These are phyloP conservation scores for Colletotrichum sansevieriae DNA, from an alignment of 2,329 filamentous ascomycete species.

Conservation along the genomic window DNA sequence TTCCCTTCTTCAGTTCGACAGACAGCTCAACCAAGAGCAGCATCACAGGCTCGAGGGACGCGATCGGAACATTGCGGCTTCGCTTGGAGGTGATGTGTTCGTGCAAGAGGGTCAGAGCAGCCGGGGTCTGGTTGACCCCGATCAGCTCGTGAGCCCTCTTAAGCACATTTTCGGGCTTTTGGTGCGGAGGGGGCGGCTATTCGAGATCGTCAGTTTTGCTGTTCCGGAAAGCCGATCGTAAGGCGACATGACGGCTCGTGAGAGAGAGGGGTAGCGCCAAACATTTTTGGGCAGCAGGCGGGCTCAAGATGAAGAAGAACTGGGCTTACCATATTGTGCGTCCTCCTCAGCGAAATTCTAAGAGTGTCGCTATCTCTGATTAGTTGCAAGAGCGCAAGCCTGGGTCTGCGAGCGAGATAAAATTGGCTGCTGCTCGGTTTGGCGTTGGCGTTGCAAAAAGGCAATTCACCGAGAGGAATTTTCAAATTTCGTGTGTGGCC, in stretches of 20 bases:
- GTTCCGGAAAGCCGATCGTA: conserved; percentile 37
- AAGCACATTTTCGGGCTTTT: conserved; percentile 99
- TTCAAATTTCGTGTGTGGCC: conserved; percentile 63
- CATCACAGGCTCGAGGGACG: conserved; percentile 97
- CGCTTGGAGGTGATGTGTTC: conserved; percentile 99
- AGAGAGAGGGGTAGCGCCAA: conserved; percentile 39
- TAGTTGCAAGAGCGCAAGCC: conserved; percentile 52
- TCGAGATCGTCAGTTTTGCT: conserved; percentile 40
- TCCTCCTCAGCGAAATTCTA: conserved; percentile 60
- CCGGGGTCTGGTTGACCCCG: conserved; percentile 92
- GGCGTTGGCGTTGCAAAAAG: conserved; percentile 48
- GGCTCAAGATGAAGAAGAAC: background rate
- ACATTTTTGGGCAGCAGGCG: conserved; percentile 15
- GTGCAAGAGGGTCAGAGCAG: conserved; percentile 94
- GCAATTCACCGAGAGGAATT: conserved; percentile 52
- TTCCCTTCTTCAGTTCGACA: conserved; percentile 97
- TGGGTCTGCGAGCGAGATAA: conserved; percentile 50
- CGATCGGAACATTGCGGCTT: conserved; percentile 96
- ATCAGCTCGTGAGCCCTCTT: conserved; percentile 99
- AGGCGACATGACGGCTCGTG: conserved; percentile 30
- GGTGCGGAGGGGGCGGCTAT: conserved; percentile 94
- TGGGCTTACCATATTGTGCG: conserved; percentile 54
- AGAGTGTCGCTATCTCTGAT: conserved; percentile 42
- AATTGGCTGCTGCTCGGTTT: conserved; percentile 53
- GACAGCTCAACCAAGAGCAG: conserved; percentile 96